Evolutionary conservation across 768 basidiomycete genomes (phyloP).

Genomic region (Suillus variegatus): DNA sequence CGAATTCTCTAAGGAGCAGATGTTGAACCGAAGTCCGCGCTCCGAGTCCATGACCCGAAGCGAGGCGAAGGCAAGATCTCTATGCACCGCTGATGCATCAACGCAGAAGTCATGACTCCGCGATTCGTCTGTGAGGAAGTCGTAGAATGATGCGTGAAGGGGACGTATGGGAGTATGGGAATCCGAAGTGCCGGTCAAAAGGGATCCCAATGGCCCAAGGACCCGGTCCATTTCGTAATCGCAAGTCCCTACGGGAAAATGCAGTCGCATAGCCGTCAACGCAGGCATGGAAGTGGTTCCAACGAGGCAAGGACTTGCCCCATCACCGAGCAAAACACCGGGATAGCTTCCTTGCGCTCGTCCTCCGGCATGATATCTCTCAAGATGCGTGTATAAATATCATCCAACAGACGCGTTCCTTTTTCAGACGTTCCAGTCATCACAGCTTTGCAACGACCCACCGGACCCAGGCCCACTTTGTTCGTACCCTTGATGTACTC

Average conservation of each 20-base stretch:
- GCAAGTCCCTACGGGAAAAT: not conserved
- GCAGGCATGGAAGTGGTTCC: slow-evolving; percentile 4
- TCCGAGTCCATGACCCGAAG: slow-evolving; percentile 9
- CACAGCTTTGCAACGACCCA: not conserved
- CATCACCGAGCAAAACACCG: slow-evolving; percentile 7
- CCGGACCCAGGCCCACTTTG: too few relatives aligned
- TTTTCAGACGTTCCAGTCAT: not conserved
- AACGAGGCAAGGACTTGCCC: not conserved
- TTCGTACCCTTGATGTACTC: not conserved
- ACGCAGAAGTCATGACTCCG: slow-evolving; percentile 17
- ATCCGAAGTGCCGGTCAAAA: slow-evolving; percentile 3
- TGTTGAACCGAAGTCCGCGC: not conserved
- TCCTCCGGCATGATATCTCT: slow-evolving; percentile 2
- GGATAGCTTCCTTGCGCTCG: not conserved
- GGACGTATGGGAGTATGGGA: slow-evolving; percentile 9
- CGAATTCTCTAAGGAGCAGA: not conserved
- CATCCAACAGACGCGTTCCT: slow-evolving; percentile 1
- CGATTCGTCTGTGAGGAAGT: slow-evolving; percentile 20
- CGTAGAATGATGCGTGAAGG: slow-evolving; percentile 29
- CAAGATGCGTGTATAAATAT: slow-evolving; percentile 5
- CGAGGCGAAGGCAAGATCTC: slow-evolving; percentile 17
- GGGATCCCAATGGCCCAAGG: not conserved
- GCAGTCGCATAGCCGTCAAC: not conserved
- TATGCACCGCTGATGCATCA: not conserved
- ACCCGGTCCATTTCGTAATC: slow-evolving; percentile 10